Evolutionary conservation across 208 protist genomes (phyloP).

Genomic region (Leishmania braziliensis): DNA sequence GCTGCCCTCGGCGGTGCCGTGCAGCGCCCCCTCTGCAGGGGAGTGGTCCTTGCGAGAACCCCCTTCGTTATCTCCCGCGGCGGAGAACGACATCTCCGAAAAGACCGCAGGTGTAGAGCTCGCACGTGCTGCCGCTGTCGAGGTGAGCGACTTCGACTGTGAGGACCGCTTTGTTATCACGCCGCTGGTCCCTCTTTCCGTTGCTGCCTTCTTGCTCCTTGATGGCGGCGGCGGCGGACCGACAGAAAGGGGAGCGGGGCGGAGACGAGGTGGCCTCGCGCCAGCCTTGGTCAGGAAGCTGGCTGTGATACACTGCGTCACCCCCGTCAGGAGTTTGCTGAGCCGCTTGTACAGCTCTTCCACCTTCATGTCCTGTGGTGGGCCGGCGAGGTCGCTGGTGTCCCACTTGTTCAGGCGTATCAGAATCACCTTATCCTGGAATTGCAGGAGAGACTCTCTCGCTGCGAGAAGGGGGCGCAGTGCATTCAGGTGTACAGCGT

Average conservation of each 20-base stretch:
- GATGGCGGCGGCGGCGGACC: not conserved
- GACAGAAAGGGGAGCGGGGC: constrained; percentile 1
- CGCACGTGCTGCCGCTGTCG: not conserved
- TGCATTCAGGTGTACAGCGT: constrained; percentile 38
- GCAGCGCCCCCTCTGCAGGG: not conserved
- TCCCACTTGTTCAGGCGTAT: constrained; percentile 63
- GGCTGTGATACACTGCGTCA: constrained; percentile 66
- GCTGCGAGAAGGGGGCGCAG: constrained; percentile 56
- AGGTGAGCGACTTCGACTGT: not conserved
- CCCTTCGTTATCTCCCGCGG: not conserved
- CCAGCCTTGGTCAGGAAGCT: constrained; percentile 56
- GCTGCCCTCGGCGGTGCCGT: not conserved
- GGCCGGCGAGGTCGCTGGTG: constrained; percentile 52
- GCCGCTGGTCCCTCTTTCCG: not conserved
- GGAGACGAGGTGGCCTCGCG: constrained; percentile 20
- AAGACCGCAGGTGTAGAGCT: not conserved
- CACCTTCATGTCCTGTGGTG: constrained; percentile 49
- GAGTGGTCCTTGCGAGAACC: not conserved
- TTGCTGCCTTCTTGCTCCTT: not conserved
- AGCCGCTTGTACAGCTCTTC: constrained; percentile 51
- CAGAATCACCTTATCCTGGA: constrained; percentile 33
- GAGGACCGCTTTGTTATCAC: not conserved
- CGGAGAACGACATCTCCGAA: not conserved
- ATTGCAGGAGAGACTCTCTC: constrained; percentile 38
- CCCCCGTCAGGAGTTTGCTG: constrained; percentile 31